A percentile compares a stretch with the other conserved stretches of the same genome.
Evolutionary conservation across 2,329 filamentous ascomycete genomes (phyloP).

Genomic region (Fonsecaea monophora): DNA sequence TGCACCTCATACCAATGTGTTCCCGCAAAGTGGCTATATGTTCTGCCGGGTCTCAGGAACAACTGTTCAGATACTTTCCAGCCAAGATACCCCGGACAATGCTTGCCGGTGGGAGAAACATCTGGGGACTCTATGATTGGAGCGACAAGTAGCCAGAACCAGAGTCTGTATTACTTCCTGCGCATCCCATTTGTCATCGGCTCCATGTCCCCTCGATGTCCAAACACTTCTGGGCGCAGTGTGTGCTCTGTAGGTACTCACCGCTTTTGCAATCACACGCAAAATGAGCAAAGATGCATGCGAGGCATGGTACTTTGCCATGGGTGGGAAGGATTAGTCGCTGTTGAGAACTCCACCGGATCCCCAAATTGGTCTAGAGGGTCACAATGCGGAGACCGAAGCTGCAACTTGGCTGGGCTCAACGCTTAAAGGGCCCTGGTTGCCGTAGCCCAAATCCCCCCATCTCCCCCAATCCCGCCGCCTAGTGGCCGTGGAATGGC

Average conservation of each 20-base stretch:
- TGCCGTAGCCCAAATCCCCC: conserved; percentile 2
- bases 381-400: conserved; percentile 20
- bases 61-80: not conserved
- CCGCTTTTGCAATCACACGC: conserved; percentile 1
- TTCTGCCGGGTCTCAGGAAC: conserved; percentile 3
- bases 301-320: conserved; percentile 16
- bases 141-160: not conserved
- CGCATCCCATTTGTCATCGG: not conserved
- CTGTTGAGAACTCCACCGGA: conserved; percentile 17
- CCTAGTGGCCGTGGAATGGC: not conserved
- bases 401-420: conserved; percentile 2
- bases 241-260: not conserved
- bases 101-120: not conserved
- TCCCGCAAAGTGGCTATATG: conserved; percentile 8
- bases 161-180: not conserved
- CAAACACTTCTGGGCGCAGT: not conserved
- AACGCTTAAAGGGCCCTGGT: conserved; percentile 11
- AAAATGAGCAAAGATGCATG: conserved; percentile 4
- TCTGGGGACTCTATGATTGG: not conserved
- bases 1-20: no score
- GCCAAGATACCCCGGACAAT: not conserved
- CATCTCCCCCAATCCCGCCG: not conserved
- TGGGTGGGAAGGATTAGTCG: conserved; percentile 14
- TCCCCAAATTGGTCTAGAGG: conserved; percentile 8
- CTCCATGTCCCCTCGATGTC: not conserved